Base-by-base conservation (phyloP, 2,329 filamentous ascomycete genomes). In the Coleophoma crateriformis region DNA sequence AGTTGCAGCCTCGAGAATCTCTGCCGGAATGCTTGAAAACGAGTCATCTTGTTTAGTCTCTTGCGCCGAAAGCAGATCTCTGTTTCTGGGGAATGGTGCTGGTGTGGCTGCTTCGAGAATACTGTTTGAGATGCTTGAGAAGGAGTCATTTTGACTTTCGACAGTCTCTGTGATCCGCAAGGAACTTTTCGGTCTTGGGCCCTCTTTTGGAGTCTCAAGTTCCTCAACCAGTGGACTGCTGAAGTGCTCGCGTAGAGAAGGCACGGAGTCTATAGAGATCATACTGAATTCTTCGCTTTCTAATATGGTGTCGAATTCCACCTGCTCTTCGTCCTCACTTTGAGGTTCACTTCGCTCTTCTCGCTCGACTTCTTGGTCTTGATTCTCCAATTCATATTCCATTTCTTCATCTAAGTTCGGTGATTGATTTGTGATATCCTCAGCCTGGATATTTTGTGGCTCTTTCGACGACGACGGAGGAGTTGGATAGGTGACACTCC, bases 241-340 rank as follows among this genome's bases (percentile, higher is more conserved):
- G 2, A 66, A 59, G 50, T 70, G 66, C 54, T 73, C 68, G 54
- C 68, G 68, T 19, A 72, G 67, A 3, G 76, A 79, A 6, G 74
- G 74, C 19, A 79, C 62, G 3, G 76, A 76, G 50, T 77, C 71
- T 41, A 79, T 63, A 12, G 77, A 78, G 43, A 79, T 76, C 74
- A 79, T 78, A 50, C 75, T 79, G 52, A 79, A 79, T 3, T 73
- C 76, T 65, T 79, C 76, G 54, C 76, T 78, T 61, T 79, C 76
- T 54, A 79, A 68, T 17, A 79, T 76, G 1, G 76, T 75, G 58
- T 79, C 76, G 52, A 74, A 76, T 41, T 76, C 75, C 37, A 64
- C 62, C 34, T 47, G 20, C 11, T 46, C 44, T 15, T 47, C 33
- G 1, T 51, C 47, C 27, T 27, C 27, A 27, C 27, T 27, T 27